Evolutionary conservation across 495 filamentous ascomycete genomes (phyloP), one percentile per base, ranked within the genome.

Genomic region (Penicillium bovifimosum): DNA sequence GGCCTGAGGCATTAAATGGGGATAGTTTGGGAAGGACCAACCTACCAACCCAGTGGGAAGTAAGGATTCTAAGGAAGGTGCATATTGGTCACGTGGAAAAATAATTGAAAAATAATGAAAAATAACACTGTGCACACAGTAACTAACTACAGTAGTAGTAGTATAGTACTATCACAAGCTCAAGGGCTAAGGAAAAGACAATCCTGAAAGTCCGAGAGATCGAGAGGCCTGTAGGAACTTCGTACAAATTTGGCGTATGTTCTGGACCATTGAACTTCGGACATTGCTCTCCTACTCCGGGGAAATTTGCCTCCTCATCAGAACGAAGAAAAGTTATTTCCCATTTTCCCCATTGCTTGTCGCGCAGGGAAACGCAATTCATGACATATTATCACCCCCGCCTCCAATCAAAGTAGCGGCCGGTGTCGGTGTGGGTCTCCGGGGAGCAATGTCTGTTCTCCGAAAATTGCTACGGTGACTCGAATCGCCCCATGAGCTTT

Each of bases 361-460:
- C 10, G 39, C 39, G 13, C 41, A 17, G 41, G 41, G 41, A 42
- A 43, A 43, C 44, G 47, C 7, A 34, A 17, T 27, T 27, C 17
- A 38, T 39, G 29, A 29, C 13, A 18, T 51, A 31, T 32, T 32
- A n/a, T 7, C 3, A 6, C 5, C 3, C 1, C 24, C n/a, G 7
- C 29, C 9, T 6, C 57, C 60, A 63, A 61, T 63, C 53, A 62
- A 10, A 10, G 17, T 1, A n/a, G 24, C 43, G 48, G 44, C 67
- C 69, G 63, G 62, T 59, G 61, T 69, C 63, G 65, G 65, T 43
- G 41, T 43, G 41, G 41, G 26, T 28, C 41, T 16, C 65, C 69
- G 71, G 69, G 73, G 73, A 76, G 71, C 27, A 35, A 10, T 0
- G 7, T 44, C 29, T 8, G 52, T 55, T 69, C 68, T 76, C 73